A percentile compares a stretch with the other conserved stretches of the same genome.
Conservation (phyloP, 2,329 filamentous ascomycete species). For the Parastagonospora nodorum region DNA sequence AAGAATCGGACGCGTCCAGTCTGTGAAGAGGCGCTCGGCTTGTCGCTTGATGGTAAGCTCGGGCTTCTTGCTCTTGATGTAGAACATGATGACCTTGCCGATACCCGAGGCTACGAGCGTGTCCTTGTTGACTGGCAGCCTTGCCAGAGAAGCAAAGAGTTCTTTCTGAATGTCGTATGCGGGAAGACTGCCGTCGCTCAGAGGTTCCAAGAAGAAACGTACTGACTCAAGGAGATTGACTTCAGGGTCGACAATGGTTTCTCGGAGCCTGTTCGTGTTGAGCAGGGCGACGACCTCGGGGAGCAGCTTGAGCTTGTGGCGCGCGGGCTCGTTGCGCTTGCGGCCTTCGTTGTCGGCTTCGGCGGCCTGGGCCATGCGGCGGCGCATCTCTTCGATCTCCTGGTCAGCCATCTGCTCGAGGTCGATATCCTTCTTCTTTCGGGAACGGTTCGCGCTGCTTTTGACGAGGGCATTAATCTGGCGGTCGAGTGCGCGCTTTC, state of each 20-base stretch:
- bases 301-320: constrained; percentile 91
- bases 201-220: constrained; percentile 94
- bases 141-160: constrained; percentile 79
- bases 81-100: constrained; percentile 95
- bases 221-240: constrained; percentile 94
- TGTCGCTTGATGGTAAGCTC: constrained; percentile 89
- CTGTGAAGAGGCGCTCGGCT: constrained; percentile 87
- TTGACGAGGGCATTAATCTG: constrained; percentile 89
- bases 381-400: constrained; percentile 84
- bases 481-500: constrained; percentile 80
- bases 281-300: constrained; percentile 87
- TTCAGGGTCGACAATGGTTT: constrained; percentile 88
- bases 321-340: constrained; percentile 76
- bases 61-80: constrained; percentile 91
- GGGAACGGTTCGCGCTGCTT: constrained; percentile 72
- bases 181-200: constrained; percentile 90
- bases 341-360: constrained; percentile 84
- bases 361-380: constrained; percentile 88
- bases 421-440: constrained; percentile 89
- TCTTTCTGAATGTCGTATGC: constrained; percentile 98
- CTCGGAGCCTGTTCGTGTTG: constrained; percentile 84
- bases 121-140: constrained; percentile 89
- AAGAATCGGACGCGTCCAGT: constrained; percentile 94
- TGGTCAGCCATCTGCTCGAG: constrained; percentile 89
- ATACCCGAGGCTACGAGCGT: constrained; percentile 88